Conservation (phyloP, 805 yeast genomes). For the Barnettozyma populi region DNA sequence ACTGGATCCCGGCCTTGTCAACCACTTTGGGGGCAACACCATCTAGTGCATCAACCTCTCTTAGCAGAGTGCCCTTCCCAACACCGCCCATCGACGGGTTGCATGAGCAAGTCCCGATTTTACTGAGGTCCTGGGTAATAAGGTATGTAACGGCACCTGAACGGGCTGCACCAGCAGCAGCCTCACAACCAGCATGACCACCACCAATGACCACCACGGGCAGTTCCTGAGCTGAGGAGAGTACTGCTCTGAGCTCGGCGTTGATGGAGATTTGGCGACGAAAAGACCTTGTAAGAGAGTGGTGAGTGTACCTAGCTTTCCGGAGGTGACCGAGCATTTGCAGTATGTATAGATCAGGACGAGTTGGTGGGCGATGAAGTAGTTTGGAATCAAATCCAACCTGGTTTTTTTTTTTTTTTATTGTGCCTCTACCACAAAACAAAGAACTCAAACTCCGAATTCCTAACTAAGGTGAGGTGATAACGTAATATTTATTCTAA, state of each 20-base stretch:
- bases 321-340: background rate
- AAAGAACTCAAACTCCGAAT: too few relatives aligned
- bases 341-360: too few relatives aligned
- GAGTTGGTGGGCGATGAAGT: too few relatives aligned
- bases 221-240: conserved; percentile 15
- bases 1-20: conserved; percentile 90
- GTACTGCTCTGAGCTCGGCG: conserved; percentile 17
- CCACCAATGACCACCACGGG: conserved; percentile 93
- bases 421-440: too few relatives aligned
- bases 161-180: conserved; percentile 90
- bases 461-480: too few relatives aligned
- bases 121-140: conserved; percentile 67
- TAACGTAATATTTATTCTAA: too few relatives aligned
- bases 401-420: too few relatives aligned
- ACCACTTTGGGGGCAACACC: conserved; percentile 86
- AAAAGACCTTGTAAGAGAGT: background rate
- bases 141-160: conserved; percentile 66
- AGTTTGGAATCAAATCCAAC: too few relatives aligned
- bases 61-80: conserved; percentile 88
- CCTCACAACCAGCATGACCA: conserved; percentile 99
- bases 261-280: conserved; percentile 17
- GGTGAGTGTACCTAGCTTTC: background rate
- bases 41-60: conserved; percentile 94
- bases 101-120: conserved; percentile 93
- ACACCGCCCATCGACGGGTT: conserved; percentile 98